Evolutionary conservation across 371 early-diverging fungal genomes (phyloP).

Genomic region (Catenaria anguillulae): DNA sequence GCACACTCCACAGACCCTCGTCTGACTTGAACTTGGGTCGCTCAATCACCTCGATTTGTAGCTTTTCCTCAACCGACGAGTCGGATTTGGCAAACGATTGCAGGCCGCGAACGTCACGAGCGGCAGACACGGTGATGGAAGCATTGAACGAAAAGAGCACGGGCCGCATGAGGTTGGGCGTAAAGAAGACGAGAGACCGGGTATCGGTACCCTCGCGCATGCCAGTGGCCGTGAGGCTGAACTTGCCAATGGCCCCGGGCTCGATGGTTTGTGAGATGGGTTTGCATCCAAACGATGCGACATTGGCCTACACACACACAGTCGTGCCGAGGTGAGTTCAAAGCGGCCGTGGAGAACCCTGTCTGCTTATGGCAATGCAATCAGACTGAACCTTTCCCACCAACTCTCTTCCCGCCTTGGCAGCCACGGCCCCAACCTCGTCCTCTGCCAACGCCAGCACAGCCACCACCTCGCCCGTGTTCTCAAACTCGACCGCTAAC

Average conservation of each 20-base stretch:
- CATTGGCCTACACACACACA: too few species aligned
- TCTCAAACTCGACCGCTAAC: not conserved
- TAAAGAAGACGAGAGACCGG: not conserved
- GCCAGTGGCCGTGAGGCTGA: not conserved
- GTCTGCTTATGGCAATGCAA: not conserved
- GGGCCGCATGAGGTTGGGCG: not conserved
- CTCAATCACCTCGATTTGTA: not conserved
- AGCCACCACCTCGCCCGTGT: not conserved
- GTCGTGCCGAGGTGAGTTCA: too few species aligned
- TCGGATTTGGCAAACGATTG: not conserved
- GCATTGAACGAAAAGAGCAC: not conserved
- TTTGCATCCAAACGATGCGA: not conserved
- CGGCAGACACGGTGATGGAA: not conserved
- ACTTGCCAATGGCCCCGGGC: not conserved
- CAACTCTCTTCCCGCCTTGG: not conserved
- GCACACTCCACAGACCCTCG: not conserved
- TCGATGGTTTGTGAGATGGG: not conserved
- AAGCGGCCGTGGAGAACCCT: too few species aligned
- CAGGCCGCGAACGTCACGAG: not conserved
- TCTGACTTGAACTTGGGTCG: constrained; percentile 2
- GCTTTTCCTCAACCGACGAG: constrained; percentile 1
- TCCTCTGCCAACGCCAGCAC: not conserved
- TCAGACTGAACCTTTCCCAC: not conserved
- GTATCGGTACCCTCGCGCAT: constrained; percentile 3
- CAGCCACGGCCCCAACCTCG: too few species aligned